Evolutionary conservation across 495 filamentous ascomycete genomes (phyloP), one percentile per base, ranked within the genome.

Genomic region (Penicillium psychrofluorescens): DNA sequence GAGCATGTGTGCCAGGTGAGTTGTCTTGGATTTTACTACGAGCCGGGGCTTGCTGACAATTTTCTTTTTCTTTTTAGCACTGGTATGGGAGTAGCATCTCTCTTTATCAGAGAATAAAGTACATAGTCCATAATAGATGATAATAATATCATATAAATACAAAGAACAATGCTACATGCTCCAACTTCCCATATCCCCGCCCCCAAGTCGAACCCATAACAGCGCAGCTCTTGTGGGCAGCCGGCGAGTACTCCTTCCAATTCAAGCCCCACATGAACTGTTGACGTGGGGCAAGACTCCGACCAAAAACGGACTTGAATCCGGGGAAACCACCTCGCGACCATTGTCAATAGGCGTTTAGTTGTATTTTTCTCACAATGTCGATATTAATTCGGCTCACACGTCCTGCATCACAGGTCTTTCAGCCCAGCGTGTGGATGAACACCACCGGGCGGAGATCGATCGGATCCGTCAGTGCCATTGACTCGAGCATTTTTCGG

Each of bases 31-130:
- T 38, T 8, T 11, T 22, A 5, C 29, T 46, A 16, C 15, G 15
- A 16, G n/a, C 22, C 12, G n/a, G 7, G 4, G 16, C 34, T 15
- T 7, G 2, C 28, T 44, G 28, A 40, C 16, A n/a, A n/a, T n/a
- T n/a, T n/a, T n/a, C n/a, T n/a, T n/a, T 32, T 38, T 8, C 29
- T 28, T 2, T 35, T 11, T 40, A 85, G 85, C 6, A 90, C 85
- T 10, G 84, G 84, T 1, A 86, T 88, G 83, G 84, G 84, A 1
- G 84, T 85, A 77, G 83, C 82, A 7, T 81, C 80, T 11, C 61
- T 88, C 36, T 85, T 86, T 66, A 81, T 88, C 8, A 69, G 78
- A 45, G 85, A 88, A 62, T 86, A 74, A 59, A 35, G 15, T 16
- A 16, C 15, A 16, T 16, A 16, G 15, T 16, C 15, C 15, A 16